A percentile compares a stretch with the other conserved stretches of the same genome.
phyloP scores from a whole-genome alignment of 2,329 filamentous ascomycete species.

The Fusarium metavorans region DNA sequence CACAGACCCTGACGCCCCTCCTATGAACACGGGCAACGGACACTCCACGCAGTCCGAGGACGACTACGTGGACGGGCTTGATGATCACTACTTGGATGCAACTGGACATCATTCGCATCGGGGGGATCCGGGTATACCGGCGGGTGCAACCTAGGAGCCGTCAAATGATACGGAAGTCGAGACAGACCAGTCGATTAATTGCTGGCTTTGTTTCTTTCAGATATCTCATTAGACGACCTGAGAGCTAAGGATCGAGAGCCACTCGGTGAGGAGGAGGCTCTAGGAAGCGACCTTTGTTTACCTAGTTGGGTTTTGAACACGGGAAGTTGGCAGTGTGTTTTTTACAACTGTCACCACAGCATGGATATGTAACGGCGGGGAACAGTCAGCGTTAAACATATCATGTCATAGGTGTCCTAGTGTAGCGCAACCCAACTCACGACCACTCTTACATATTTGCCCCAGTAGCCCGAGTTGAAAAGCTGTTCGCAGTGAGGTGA shows the following conservation, averaged over 20 bases:
- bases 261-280: constrained; percentile 46
- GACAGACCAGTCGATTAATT: background rate
- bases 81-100: constrained; percentile 43
- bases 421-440: constrained; percentile 10
- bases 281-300: constrained; percentile 10
- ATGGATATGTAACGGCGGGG: background rate
- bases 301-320: constrained; percentile 1
- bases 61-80: constrained; percentile 51
- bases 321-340: constrained; percentile 13
- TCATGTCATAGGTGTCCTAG: constrained; percentile 4
- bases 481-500: background rate
- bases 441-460: constrained; percentile 12
- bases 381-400: constrained; percentile 1
- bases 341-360: background rate
- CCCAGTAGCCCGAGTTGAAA: background rate
- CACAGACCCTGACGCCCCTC: constrained; percentile 36
- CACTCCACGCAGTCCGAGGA: constrained; percentile 56
- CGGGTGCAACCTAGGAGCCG: background rate
- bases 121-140: constrained; percentile 28
- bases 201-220: background rate
- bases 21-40: constrained; percentile 44
- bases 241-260: constrained; percentile 22
- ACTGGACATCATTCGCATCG: constrained; percentile 24
- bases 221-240: background rate
- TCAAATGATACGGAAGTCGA: background rate